Percentiles rank a stretch among this genome's conserved stretches.
Conservation (phyloP, 192 early-diverging fungal species). For the Linnemannia hyalina region DNA sequence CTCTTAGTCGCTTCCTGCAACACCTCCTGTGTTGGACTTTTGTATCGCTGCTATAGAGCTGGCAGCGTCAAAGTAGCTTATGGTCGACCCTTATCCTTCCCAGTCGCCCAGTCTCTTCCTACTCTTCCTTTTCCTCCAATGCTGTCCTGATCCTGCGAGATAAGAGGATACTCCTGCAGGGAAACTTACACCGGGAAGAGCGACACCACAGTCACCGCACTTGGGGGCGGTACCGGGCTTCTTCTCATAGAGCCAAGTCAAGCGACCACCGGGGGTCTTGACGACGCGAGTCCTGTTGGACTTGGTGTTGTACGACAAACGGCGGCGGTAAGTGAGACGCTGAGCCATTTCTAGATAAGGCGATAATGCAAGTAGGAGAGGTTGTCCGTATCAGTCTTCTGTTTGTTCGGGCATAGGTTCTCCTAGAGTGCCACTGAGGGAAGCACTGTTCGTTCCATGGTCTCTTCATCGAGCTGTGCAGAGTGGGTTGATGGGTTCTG, state of each 20-base stretch:
- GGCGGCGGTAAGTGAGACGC: constrained; percentile 87
- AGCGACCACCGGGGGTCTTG: constrained; percentile 95
- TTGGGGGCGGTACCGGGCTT: constrained; percentile 93
- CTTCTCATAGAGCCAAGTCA: constrained; percentile 91
- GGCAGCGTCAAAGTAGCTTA: not conserved
- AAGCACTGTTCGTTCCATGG: not conserved
- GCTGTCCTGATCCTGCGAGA: not conserved
- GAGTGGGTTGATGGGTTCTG: not conserved
- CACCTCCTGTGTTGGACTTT: not conserved
- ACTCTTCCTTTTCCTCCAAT: not conserved
- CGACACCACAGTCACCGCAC: constrained; percentile 97
- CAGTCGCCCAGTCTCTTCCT: not conserved
- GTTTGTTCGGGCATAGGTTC: not conserved
- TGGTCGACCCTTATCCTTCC: not conserved
- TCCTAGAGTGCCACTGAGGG: not conserved
- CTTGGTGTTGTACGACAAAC: constrained; percentile 93
- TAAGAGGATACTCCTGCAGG: not conserved
- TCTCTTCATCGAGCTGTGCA: not conserved
- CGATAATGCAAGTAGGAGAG: not conserved
- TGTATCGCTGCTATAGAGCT: not conserved
- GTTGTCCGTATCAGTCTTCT: not conserved
- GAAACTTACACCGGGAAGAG: constrained; percentile 86
- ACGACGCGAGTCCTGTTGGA: constrained; percentile 88
- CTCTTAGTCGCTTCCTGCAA: not conserved
- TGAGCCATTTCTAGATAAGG: constrained; percentile 84